phyloP scores from a whole-genome alignment of 192 early-diverging fungal genomes.

The Mortierella hygrophila region DNA sequence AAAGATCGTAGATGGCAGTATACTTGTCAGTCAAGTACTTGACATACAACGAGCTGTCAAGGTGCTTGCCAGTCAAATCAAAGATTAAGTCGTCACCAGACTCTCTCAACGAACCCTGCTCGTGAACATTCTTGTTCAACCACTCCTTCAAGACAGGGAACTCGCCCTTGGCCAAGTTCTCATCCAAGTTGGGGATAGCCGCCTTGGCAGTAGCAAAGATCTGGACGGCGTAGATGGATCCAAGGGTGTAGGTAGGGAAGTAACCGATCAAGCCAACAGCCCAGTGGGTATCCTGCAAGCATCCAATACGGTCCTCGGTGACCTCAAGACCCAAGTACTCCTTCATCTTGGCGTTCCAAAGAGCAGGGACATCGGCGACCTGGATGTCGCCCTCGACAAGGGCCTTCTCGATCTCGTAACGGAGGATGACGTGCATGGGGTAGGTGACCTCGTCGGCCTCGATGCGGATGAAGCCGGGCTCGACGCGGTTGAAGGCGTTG shows the following conservation, averaged over 20 bases:
- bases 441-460: slow-evolving; percentile 59
- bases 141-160: slow-evolving; percentile 56
- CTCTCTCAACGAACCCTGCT: slow-evolving; percentile 43
- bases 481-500: slow-evolving; percentile 54
- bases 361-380: slow-evolving; percentile 42
- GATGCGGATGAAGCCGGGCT: slow-evolving; percentile 53
- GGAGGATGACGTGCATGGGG: slow-evolving; percentile 56
- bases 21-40: slow-evolving; percentile 57
- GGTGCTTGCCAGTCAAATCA: slow-evolving; percentile 40
- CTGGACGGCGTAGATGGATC: slow-evolving; percentile 52
- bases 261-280: slow-evolving; percentile 50
- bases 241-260: slow-evolving; percentile 60
- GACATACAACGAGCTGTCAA: slow-evolving; percentile 45
- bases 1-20: slow-evolving; percentile 53
- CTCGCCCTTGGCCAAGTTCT: slow-evolving; percentile 52
- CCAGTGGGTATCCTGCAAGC: slow-evolving; percentile 62
- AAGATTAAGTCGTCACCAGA: slow-evolving; percentile 53
- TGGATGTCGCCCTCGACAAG: slow-evolving; percentile 49
- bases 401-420: slow-evolving; percentile 55
- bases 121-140: slow-evolving; percentile 58
- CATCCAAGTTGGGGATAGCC: slow-evolving; percentile 48
- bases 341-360: slow-evolving; percentile 58
- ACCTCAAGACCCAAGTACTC: slow-evolving; percentile 57
- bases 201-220: slow-evolving; percentile 40
- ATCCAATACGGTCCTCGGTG: slow-evolving; percentile 44